Percentiles rank a stretch among this genome's conserved stretches.
phyloP scores from a whole-genome alignment of 2,329 filamentous ascomycete species.

The Cucurbitaria berberidis region DNA sequence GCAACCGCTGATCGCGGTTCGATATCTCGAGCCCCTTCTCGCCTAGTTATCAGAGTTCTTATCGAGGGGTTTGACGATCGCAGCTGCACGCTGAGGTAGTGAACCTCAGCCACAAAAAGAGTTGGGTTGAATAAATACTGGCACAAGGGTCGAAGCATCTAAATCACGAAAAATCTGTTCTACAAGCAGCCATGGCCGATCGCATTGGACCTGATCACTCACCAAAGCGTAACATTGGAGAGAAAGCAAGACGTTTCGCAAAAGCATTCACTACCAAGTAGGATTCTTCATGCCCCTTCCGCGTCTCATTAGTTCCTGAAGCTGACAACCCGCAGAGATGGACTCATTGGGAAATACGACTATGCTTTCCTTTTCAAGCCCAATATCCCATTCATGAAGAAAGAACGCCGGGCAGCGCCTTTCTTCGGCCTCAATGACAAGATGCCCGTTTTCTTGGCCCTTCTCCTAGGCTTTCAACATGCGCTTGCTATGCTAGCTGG shows the following conservation, averaged over 20 bases:
- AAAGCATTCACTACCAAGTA: slow-evolving; percentile 60
- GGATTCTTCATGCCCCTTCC: neutral
- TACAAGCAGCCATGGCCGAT: slow-evolving; percentile 43
- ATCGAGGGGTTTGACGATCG: slow-evolving; percentile 17
- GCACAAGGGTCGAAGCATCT: too few species aligned
- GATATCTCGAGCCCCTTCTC: slow-evolving; percentile 22
- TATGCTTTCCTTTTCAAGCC: slow-evolving; percentile 86
- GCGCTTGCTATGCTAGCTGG: slow-evolving; percentile 72
- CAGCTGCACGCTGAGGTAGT: slow-evolving; percentile 4
- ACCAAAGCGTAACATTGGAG: slow-evolving; percentile 51
- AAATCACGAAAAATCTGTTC: too few species aligned
- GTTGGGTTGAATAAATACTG: slow-evolving; percentile 14
- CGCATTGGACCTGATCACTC: slow-evolving; percentile 52
- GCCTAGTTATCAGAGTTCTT: slow-evolving; percentile 25
- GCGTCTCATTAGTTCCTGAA: neutral
- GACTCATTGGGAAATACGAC: slow-evolving; percentile 84
- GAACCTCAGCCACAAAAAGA: neutral
- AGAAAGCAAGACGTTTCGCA: slow-evolving; percentile 49
- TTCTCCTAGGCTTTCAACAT: slow-evolving; percentile 81
- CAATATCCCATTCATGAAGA: slow-evolving; percentile 82
- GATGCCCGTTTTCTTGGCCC: slow-evolving; percentile 75
- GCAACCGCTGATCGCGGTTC: slow-evolving; percentile 13
- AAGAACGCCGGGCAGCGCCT: slow-evolving; percentile 64
- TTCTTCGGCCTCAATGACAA: slow-evolving; percentile 84
- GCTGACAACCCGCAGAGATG: slow-evolving; percentile 58